Percentiles rank a stretch among this genome's conserved stretches.
phyloP scores from a whole-genome alignment of 441 rosid species.

The Metrosideros polymorpha region DNA sequence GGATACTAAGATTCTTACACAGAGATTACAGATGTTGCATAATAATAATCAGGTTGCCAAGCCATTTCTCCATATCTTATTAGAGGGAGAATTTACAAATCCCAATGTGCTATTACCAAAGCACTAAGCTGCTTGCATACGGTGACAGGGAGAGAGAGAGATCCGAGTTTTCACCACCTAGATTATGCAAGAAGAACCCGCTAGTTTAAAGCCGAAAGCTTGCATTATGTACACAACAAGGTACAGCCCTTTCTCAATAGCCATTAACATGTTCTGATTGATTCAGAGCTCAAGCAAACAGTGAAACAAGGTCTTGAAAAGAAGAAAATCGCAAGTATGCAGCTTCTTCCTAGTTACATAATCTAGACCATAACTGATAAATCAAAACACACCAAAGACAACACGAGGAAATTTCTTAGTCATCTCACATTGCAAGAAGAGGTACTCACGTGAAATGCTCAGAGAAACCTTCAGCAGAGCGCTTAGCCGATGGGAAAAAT shows the following conservation, averaged over 20 bases:
- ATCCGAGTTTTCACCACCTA: neutral
- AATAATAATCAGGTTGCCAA: neutral
- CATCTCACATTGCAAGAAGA: neutral
- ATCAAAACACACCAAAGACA: neutral
- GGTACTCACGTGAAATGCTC: conserved; percentile 92
- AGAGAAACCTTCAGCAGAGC: conserved; percentile 81
- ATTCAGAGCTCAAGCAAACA: neutral
- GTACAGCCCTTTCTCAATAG: neutral
- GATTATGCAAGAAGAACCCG: neutral
- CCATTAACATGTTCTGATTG: neutral
- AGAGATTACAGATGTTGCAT: neutral
- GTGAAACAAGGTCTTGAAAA: neutral
- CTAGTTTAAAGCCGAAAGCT: neutral
- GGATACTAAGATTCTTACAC: neutral
- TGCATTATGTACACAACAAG: neutral
- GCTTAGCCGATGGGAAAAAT: conserved; percentile 76
- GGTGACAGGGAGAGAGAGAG: neutral
- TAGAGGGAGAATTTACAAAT: neutral
- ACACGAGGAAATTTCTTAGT: neutral
- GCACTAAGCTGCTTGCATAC: neutral
- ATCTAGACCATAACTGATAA: neutral
- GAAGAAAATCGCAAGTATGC: neutral
- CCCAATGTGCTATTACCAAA: neutral
- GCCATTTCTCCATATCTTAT: neutral
- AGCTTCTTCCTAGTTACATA: neutral